A percentile compares a stretch with the other conserved stretches of the same genome.
phyloP scores from a whole-genome alignment of 2,329 filamentous ascomycete genomes.

The Neonectria magnoliae region DNA sequence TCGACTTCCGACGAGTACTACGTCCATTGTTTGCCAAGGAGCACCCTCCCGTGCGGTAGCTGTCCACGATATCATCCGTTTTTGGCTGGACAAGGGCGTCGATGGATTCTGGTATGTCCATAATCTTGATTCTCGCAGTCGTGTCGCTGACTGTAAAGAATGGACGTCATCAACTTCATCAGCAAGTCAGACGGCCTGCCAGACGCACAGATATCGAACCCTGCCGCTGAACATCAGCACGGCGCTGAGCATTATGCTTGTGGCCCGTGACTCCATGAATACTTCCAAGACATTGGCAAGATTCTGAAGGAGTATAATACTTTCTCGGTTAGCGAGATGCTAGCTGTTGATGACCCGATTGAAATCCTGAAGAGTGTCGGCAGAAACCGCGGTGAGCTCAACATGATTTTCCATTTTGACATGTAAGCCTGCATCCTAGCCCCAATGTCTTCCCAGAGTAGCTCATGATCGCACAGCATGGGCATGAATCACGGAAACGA shows the following conservation, averaged over 20 bases:
- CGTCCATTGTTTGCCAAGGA: constrained; percentile 76
- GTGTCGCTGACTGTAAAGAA: constrained; percentile 31
- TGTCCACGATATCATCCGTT: constrained; percentile 75
- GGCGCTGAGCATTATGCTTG: constrained; percentile 59
- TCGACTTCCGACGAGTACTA: constrained; percentile 76
- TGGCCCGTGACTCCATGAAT: constrained; percentile 63
- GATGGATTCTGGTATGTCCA: constrained; percentile 66
- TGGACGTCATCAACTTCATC: constrained; percentile 74
- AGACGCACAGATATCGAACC: constrained; percentile 57
- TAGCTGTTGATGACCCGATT: constrained; percentile 48
- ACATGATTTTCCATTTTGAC: constrained; percentile 43
- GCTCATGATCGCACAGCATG: constrained; percentile 3
- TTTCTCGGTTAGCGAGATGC: constrained; percentile 58
- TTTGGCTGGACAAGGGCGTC: constrained; percentile 78
- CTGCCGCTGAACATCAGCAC: constrained; percentile 47
- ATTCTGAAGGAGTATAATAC: constrained; percentile 60
- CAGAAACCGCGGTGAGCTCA: constrained; percentile 50
- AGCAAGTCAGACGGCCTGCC: constrained; percentile 68
- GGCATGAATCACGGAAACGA: constrained; percentile 44
- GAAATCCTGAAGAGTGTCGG: constrained; percentile 60
- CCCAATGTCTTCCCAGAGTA: no score
- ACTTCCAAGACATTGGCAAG: constrained; percentile 44
- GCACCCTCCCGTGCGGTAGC: constrained; percentile 71
- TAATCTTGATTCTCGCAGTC: no score
- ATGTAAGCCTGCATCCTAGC: constrained; percentile 7